Percentiles rank a stretch among this genome's conserved stretches.
These are phyloP conservation scores for Aspergillus sp. DNA, from an alignment of 2,329 filamentous ascomycete genomes.

Conservation along the genomic window DNA sequence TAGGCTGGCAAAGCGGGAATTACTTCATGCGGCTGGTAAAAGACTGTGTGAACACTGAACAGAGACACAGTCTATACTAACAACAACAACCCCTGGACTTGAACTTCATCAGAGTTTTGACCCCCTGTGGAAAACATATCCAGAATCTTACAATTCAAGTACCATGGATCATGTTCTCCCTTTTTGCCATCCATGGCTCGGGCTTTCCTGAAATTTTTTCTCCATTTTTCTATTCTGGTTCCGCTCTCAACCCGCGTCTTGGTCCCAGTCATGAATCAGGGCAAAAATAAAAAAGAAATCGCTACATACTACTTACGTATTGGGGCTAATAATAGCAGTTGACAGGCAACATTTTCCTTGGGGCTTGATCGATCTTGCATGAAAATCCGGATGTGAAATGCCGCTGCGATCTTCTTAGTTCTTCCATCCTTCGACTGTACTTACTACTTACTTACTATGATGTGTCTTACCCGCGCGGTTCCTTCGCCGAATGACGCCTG, in stretches of 20 bases:
- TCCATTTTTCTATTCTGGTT: constrained; percentile 6
- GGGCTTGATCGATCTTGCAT: neutral
- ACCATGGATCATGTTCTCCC: neutral
- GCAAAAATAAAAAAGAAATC: neutral
- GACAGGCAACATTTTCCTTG: constrained; percentile 4
- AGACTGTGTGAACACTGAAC: too few species aligned
- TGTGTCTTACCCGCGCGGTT: too few species aligned
- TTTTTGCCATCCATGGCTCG: neutral
- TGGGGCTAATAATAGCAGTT: neutral
- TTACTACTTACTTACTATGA: too few species aligned
- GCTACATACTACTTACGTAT: neutral
- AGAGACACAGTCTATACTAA: too few species aligned
- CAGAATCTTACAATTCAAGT: neutral
- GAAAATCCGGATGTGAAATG: neutral
- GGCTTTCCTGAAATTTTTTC: neutral
- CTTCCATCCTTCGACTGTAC: neutral
- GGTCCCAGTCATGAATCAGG: neutral
- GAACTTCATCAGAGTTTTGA: too few species aligned
- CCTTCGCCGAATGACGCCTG: too few species aligned
- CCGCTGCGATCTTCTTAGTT: neutral
- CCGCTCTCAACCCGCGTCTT: neutral
- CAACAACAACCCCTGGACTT: too few species aligned
- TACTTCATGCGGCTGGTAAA: neutral
- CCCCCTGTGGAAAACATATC: neutral
- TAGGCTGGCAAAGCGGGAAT: neutral